phyloP scores from a whole-genome alignment of 129 eudicot species.

The Pulicaria dysenterica region DNA sequence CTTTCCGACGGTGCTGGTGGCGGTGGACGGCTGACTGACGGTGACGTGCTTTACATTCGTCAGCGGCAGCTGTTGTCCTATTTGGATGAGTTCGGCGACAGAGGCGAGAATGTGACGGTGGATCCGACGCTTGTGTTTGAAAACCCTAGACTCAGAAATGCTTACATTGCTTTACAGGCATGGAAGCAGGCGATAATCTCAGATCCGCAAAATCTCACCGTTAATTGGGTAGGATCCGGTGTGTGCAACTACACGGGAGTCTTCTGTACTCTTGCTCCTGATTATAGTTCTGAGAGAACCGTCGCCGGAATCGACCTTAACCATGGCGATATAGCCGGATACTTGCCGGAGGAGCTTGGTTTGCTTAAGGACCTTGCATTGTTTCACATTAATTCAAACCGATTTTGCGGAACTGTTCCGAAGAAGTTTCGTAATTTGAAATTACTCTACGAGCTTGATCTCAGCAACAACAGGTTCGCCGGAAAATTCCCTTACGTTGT shows the following conservation, averaged over 20 bases:
- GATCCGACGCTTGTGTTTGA: slow-evolving; percentile 55
- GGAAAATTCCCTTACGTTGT: slow-evolving; percentile 83
- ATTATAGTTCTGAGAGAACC: slow-evolving; percentile 35
- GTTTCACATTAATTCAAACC: slow-evolving; percentile 71
- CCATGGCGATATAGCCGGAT: slow-evolving; percentile 88
- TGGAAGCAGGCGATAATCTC: slow-evolving; percentile 80
- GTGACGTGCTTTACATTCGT: slow-evolving; percentile 50
- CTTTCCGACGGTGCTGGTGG: slow-evolving; percentile 6
- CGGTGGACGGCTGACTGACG: slow-evolving; percentile 52
- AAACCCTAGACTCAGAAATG: slow-evolving; percentile 54
- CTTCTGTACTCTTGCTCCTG: slow-evolving; percentile 73
- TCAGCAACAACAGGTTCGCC: slow-evolving; percentile 89
- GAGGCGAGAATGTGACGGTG: slow-evolving; percentile 65
- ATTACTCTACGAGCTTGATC: slow-evolving; percentile 64
- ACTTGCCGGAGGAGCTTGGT: slow-evolving; percentile 80
- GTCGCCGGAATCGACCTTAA: slow-evolving; percentile 89
- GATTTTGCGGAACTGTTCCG: slow-evolving; percentile 80
- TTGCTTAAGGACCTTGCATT: slow-evolving; percentile 68
- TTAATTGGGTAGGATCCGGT: slow-evolving; percentile 68
- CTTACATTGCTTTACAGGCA: slow-evolving; percentile 88
- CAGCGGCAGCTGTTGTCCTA: slow-evolving; percentile 63
- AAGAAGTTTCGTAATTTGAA: slow-evolving; percentile 51
- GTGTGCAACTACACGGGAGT: slow-evolving; percentile 76
- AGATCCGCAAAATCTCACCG: slow-evolving; percentile 70
- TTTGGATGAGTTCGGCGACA: slow-evolving; percentile 65